Base-by-base conservation (phyloP, 2,329 filamentous ascomycete species). In the Sclerotinia borealis region DNA sequence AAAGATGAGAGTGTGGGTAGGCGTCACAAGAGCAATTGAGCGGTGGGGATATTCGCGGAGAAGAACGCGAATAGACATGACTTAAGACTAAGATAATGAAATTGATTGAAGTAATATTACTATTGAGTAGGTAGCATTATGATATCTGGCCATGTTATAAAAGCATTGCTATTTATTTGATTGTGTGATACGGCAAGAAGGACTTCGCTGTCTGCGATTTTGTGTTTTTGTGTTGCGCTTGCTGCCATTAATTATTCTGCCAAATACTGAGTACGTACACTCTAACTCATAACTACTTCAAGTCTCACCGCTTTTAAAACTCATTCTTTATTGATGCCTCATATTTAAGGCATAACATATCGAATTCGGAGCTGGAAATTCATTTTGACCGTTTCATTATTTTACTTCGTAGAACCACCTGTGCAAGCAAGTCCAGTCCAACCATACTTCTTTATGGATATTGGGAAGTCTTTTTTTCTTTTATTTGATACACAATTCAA, bases 21-120 rank as follows among this genome's bases (percentile, higher is more conserved):
- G 79, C 36, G 92, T 93, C 43, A 89, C 88, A 68, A 98, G 87
- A 68, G 92, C 92, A 75, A 98, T 92, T 68, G 92, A 90, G 68
- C 93, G 90, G 75, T 92, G 86, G 69, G 92, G 92, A 73, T 91
- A 86, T 74, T 97, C 92, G 78, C 90, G 90, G 76, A 96, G 65
- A 9, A 75, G 68, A 25, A 75, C 71, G 43, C 73, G 72, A 61
- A 75, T 72, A 67, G 73, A 74, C 73, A 75, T 75, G 47, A 58
- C 25, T 49, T 29, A 45, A 36, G 41, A 58, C 19, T 47, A n/a
- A n/a, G 60, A 47, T n/a, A 62, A 62, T 62, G 29, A 19, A 58
- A 62, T 62, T n/a, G 22, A 37, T 63, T 60, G 29, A 50, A 37
- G 45, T 34, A 59, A 34, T 63, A 60, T 50, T 56, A 31, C 22